A percentile compares a stretch with the other conserved stretches of the same genome.
Evolutionary conservation across 371 early-diverging fungal species (phyloP).

Genomic region (Mucor ambiguus): DNA sequence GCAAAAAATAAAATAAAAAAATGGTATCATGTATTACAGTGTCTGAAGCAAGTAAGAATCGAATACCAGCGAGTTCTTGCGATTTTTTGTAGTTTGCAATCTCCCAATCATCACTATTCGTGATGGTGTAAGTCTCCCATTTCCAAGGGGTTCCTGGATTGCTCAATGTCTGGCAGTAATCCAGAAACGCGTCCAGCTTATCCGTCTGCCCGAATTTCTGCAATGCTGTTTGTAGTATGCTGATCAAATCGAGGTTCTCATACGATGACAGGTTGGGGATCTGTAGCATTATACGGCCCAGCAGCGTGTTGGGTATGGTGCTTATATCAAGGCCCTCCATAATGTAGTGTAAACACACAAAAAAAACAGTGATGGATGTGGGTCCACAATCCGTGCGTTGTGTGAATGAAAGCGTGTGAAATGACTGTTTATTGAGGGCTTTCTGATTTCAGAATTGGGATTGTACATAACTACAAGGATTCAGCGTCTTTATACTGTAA

Average conservation of each 20-base stretch:
- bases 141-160: constrained; percentile 10
- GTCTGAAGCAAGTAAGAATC: constrained; percentile 26
- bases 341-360: neutral
- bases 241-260: constrained; percentile 20
- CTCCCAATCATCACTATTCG: constrained; percentile 25
- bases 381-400: neutral
- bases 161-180: constrained; percentile 25
- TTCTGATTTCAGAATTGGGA: neutral
- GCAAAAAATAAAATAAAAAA: neutral
- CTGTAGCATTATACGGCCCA: constrained; percentile 43
- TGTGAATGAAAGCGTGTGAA: neutral
- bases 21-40: constrained; percentile 9
- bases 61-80: constrained; percentile 18
- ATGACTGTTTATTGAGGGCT: neutral
- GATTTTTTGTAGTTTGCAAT: constrained; percentile 21
- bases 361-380: neutral
- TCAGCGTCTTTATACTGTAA: constrained; percentile 13
- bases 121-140: constrained; percentile 18
- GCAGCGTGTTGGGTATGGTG: constrained; percentile 32
- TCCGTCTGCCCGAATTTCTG: constrained; percentile 33
- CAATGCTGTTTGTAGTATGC: constrained; percentile 31
- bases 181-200: constrained; percentile 39
- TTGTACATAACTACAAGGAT: neutral
- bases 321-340: constrained; percentile 39
- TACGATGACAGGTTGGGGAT: constrained; percentile 29